These are phyloP conservation scores for Jackrogersella multiformis DNA, from an alignment of 495 filamentous ascomycete species.

Conservation along the genomic window DNA sequence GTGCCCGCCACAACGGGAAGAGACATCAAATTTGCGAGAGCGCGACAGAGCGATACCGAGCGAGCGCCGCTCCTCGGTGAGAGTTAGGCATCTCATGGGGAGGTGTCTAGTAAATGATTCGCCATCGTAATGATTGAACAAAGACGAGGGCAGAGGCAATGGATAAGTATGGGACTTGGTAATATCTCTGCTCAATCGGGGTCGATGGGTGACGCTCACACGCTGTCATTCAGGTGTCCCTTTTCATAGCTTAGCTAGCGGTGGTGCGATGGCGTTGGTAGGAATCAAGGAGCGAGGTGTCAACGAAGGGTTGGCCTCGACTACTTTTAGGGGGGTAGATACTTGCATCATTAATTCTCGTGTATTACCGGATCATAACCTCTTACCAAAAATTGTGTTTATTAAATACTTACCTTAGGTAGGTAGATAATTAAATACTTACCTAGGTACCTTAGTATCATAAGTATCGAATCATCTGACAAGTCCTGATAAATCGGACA, in stretches of 20 bases:
- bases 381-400: no score
- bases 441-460: no score
- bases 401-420: no score
- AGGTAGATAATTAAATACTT: no score
- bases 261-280: slow-evolving; percentile 19
- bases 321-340: neutral
- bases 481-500: no score
- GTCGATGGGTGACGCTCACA: neutral
- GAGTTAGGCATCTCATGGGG: slow-evolving; percentile 33
- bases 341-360: neutral
- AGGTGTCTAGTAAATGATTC: neutral
- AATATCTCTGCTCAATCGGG: slow-evolving; percentile 10
- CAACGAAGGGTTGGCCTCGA: neutral
- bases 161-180: neutral
- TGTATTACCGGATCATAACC: no score
- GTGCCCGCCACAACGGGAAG: slow-evolving; percentile 69
- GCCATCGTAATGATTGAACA: neutral
- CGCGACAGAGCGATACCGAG: slow-evolving; percentile 54
- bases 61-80: slow-evolving; percentile 61
- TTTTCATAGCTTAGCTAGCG: slow-evolving; percentile 1
- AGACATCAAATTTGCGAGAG: slow-evolving; percentile 48
- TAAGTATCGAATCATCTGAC: no score
- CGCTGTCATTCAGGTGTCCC: neutral
- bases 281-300: slow-evolving; percentile 5
- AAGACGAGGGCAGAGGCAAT: neutral